A percentile compares a stretch with the other conserved stretches of the same genome.
Evolutionary conservation across 2,329 filamentous ascomycete species (phyloP).

Genomic region (Exophiala calicioides): DNA sequence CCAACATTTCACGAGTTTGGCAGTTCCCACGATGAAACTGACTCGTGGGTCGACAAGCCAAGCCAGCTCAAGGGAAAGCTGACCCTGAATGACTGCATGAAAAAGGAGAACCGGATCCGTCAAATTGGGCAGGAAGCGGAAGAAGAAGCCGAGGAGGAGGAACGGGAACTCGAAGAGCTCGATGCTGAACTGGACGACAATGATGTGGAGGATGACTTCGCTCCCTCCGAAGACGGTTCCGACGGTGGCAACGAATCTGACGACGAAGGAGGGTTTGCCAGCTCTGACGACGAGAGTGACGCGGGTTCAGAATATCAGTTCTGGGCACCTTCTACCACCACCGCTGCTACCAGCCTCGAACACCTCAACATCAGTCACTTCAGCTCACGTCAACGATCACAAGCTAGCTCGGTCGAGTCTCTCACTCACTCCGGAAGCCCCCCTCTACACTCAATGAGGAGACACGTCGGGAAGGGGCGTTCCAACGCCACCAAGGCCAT

Average conservation of each 20-base stretch:
- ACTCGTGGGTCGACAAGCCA: conserved; percentile 84
- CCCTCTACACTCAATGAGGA: conserved; percentile 25
- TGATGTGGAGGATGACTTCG: conserved; percentile 66
- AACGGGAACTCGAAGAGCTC: conserved; percentile 59
- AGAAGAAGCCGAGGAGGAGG: conserved; percentile 78
- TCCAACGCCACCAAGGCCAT: conserved; percentile 30
- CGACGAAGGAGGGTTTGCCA: conserved; percentile 71
- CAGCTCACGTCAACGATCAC: conserved; percentile 50
- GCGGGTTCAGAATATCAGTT: conserved; percentile 65
- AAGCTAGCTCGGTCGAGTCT: conserved; percentile 56
- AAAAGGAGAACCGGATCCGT: conserved; percentile 86
- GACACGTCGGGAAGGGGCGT: conserved; percentile 8
- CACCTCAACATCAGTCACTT: conserved; percentile 49
- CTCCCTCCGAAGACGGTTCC: conserved; percentile 55
- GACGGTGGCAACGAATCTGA: conserved; percentile 79
- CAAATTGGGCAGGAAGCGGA: conserved; percentile 86
- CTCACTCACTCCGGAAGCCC: conserved; percentile 16
- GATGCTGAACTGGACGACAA: conserved; percentile 57
- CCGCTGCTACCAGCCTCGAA: conserved; percentile 56
- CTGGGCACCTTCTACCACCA: conserved; percentile 54
- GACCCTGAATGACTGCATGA: conserved; percentile 84
- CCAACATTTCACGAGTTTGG: conserved; percentile 83
- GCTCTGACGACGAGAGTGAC: conserved; percentile 68
- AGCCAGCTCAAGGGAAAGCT: conserved; percentile 67
- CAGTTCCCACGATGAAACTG: conserved; percentile 75